These are phyloP conservation scores for Spiraea crenata DNA, from an alignment of 331 rosid species.

Conservation along the genomic window DNA sequence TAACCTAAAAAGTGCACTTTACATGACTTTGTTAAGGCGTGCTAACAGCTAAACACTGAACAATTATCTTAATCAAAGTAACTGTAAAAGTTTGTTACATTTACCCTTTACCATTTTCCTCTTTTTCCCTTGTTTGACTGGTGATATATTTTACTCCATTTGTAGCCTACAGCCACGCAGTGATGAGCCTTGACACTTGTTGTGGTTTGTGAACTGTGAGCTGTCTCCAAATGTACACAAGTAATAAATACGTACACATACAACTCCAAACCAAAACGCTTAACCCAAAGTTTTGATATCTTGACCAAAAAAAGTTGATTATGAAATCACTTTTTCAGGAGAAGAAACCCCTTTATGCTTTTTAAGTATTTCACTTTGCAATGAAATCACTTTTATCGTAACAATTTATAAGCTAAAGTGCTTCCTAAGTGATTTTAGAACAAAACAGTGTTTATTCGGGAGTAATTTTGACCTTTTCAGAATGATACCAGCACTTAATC, in stretches of 20 bases:
- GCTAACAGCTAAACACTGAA: constrained; percentile 8
- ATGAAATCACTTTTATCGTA: too few species aligned
- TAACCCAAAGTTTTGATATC: background rate
- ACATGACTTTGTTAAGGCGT: constrained; percentile 9
- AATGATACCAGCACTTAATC: too few species aligned
- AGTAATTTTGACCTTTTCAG: too few species aligned
- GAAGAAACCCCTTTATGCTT: too few species aligned
- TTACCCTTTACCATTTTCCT: background rate
- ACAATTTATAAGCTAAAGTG: too few species aligned
- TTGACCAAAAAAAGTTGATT: too few species aligned
- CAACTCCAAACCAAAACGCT: constrained; percentile 7
- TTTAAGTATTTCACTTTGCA: too few species aligned
- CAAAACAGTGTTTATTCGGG: too few species aligned
- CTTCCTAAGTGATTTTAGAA: too few species aligned
- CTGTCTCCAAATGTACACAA: constrained; percentile 10
- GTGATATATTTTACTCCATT: constrained; percentile 18
- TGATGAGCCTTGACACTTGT: constrained; percentile 36
- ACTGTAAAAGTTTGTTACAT: constrained; percentile 3
- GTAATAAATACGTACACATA: background rate
- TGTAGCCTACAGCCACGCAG: constrained; percentile 34
- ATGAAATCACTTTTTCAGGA: too few species aligned
- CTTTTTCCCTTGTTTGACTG: constrained; percentile 18
- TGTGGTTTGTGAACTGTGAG: constrained; percentile 51
- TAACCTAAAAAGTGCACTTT: constrained; percentile 20
- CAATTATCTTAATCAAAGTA: background rate